phyloP scores from a whole-genome alignment of 2,329 filamentous ascomycete species.

The Cercospora sp. region DNA sequence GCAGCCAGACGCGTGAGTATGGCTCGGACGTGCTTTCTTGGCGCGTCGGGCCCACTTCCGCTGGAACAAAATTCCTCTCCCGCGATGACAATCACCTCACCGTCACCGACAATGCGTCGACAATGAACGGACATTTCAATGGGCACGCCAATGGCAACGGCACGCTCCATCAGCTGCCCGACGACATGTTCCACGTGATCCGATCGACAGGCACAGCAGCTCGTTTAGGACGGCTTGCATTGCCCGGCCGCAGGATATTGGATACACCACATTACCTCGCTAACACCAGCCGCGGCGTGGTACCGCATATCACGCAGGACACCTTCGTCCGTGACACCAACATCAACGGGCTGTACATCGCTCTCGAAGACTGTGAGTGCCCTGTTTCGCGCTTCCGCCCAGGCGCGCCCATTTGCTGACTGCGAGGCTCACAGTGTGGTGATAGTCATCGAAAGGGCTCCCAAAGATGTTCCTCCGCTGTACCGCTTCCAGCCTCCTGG shows the following conservation, averaged over 20 bases:
- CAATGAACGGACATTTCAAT: constrained; percentile 13
- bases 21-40: constrained; percentile 9
- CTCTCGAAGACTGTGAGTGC: constrained; percentile 85
- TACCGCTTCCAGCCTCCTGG: constrained; percentile 51
- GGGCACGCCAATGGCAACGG: constrained; percentile 9
- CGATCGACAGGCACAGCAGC: constrained; percentile 46
- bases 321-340: constrained; percentile 66
- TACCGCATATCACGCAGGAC: constrained; percentile 90
- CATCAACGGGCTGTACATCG: constrained; percentile 73
- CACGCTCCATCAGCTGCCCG: constrained; percentile 21
- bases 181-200: constrained; percentile 51
- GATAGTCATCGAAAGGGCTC: constrained; percentile 64
- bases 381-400: constrained; percentile 9
- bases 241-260: constrained; percentile 65
- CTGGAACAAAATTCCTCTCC: background rate
- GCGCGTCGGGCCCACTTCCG: constrained; percentile 11
- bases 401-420: constrained; percentile 41
- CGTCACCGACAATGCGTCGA: background rate
- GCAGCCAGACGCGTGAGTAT: background rate
- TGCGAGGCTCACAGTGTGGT: constrained; percentile 41
- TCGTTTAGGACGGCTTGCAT: constrained; percentile 66
- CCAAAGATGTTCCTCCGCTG: constrained; percentile 52
- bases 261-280: constrained; percentile 82
- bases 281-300: constrained; percentile 75
- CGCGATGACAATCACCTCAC: background rate